Evolutionary conservation across 495 filamentous ascomycete genomes (phyloP).

Genomic region (Trichocladium uniseriatum): DNA sequence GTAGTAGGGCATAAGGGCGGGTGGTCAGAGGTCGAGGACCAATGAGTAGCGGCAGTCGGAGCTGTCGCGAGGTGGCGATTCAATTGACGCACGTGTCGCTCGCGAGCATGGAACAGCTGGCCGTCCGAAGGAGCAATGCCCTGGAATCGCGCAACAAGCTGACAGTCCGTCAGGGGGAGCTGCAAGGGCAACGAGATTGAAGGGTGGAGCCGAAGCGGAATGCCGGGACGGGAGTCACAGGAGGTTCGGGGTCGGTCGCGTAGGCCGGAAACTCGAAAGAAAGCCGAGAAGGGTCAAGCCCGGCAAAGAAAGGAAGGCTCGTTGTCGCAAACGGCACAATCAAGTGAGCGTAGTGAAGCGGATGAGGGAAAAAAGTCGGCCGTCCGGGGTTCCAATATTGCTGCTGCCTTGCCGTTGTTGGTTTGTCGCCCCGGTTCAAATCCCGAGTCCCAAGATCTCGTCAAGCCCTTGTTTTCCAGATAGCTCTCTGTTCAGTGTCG

Average conservation of each 20-base stretch:
- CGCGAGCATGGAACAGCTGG: constrained; percentile 13
- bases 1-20: constrained; percentile 58
- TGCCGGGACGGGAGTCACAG: constrained; percentile 2
- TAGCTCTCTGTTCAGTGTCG: constrained; percentile 1
- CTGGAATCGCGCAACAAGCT: not conserved
- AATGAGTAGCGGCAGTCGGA: constrained; percentile 3
- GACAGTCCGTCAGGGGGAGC: not conserved
- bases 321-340: not conserved
- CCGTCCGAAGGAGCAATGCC: constrained; percentile 10
- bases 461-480: not conserved
- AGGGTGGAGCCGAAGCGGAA: constrained; percentile 9
- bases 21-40: constrained; percentile 15
- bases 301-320: not conserved
- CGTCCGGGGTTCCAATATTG: not conserved
- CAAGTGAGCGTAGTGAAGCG: constrained; percentile 2
- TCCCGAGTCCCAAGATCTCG: not conserved
- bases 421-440: constrained; percentile 1
- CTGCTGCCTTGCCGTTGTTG: not conserved
- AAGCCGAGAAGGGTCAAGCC: not conserved
- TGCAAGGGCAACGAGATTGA: constrained; percentile 8
- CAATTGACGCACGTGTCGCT: constrained; percentile 16
- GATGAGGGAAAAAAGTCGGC: not conserved
- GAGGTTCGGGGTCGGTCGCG: not conserved
- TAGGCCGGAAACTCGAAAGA: not conserved
- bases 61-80: constrained; percentile 20